These are phyloP conservation scores for Yarrowia porcina DNA, from an alignment of 805 yeast species.

Conservation along the genomic window DNA sequence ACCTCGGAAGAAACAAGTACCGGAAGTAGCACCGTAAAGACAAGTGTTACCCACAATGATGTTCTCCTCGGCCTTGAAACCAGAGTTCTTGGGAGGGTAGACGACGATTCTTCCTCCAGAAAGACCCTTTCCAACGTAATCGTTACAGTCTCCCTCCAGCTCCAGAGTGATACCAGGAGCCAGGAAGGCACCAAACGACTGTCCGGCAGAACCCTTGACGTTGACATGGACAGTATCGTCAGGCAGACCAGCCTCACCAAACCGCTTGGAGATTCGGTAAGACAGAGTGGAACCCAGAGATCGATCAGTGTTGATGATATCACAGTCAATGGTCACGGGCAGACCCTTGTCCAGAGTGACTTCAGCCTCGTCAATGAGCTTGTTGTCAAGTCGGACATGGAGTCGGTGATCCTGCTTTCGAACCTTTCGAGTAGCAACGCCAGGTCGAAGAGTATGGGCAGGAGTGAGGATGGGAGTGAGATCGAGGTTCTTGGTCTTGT, in stretches of 20 bases:
- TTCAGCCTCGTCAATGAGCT: slow-evolving; percentile 93
- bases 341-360: slow-evolving; percentile 92
- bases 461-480: slow-evolving; percentile 93
- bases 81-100: slow-evolving; percentile 82
- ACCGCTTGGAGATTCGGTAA: slow-evolving; percentile 86
- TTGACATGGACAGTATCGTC: slow-evolving; percentile 95
- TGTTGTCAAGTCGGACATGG: slow-evolving; percentile 91
- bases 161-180: slow-evolving; percentile 95
- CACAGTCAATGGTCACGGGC: slow-evolving; percentile 90
- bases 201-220: slow-evolving; percentile 92
- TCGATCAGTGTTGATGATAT: slow-evolving; percentile 93
- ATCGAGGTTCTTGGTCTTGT: slow-evolving; percentile 89
- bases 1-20: slow-evolving; percentile 91
- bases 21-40: slow-evolving; percentile 96
- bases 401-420: slow-evolving; percentile 92
- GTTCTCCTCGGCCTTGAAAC: slow-evolving; percentile 92
- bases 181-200: slow-evolving; percentile 95
- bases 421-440: slow-evolving; percentile 89
- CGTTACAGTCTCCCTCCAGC: slow-evolving; percentile 96
- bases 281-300: slow-evolving; percentile 93
- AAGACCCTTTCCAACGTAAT: slow-evolving; percentile 95
- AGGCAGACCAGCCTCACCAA: slow-evolving; percentile 91
- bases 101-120: slow-evolving; percentile 93
- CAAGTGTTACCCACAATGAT: slow-evolving; percentile 96
- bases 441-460: slow-evolving; percentile 93